Conservation (phyloP, 768 basidiomycete species). For the Gloeopeniophorella convolvens region DNA sequence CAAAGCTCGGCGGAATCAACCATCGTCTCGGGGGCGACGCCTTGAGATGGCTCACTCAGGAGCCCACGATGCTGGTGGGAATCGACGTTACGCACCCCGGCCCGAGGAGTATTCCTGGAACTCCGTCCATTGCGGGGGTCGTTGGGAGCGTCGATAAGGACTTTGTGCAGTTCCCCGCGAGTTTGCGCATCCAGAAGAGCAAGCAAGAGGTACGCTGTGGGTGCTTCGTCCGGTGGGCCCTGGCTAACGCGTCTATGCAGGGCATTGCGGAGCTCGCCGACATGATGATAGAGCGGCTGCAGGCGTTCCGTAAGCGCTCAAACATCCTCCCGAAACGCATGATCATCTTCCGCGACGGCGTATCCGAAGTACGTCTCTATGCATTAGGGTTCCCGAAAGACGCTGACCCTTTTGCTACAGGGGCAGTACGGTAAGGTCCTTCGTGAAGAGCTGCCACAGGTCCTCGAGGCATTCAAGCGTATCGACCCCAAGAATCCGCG, state of each 20-base stretch:
- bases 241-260: conserved; percentile 32
- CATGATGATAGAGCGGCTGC: conserved; percentile 70
- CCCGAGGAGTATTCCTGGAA: conserved; percentile 56
- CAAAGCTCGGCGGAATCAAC: conserved; percentile 77
- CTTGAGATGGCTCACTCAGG: conserved; percentile 58
- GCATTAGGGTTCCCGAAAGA: too few relatives aligned
- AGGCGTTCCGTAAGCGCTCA: conserved; percentile 43
- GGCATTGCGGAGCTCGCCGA: conserved; percentile 59
- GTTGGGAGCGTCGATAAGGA: conserved; percentile 66
- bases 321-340: conserved; percentile 58
- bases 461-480: conserved; percentile 53
- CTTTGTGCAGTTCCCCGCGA: conserved; percentile 76
- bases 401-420: conserved; percentile 29
- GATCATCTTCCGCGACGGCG: conserved; percentile 73
- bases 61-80: conserved; percentile 76
- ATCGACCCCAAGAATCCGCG: conserved; percentile 37
- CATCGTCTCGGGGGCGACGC: conserved; percentile 52
- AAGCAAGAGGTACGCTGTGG: conserved; percentile 34
- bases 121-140: conserved; percentile 79
- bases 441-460: conserved; percentile 52
- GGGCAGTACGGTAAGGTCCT: conserved; percentile 68
- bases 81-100: conserved; percentile 82
- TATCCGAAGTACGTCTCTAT: conserved; percentile 55
- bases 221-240: too few relatives aligned
- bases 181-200: conserved; percentile 56